Evolutionary conservation across 176 grass and related monocot genomes (phyloP).

Genomic region (Coix lacrymajobi): DNA sequence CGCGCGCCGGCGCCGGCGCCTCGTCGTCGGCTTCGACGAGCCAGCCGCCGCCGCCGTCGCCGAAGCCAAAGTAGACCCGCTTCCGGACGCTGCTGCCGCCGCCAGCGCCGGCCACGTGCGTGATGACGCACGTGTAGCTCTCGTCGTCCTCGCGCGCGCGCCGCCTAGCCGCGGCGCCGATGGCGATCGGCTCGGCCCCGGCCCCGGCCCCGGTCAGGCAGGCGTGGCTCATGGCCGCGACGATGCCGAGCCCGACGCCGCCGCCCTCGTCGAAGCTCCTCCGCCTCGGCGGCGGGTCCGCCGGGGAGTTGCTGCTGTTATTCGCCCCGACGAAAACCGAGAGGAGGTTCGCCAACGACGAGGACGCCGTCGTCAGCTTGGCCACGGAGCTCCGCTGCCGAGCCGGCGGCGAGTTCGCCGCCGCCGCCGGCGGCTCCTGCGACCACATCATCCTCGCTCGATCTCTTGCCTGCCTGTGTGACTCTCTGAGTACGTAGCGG

Average conservation of each 20-base stretch:
- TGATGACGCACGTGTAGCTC: conserved; percentile 73
- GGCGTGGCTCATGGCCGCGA: conserved; percentile 36
- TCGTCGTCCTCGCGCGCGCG: conserved; percentile 32
- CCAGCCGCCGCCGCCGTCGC: not conserved
- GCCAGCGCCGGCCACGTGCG: conserved; percentile 28
- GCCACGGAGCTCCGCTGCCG: not conserved
- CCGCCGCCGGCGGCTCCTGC: not conserved
- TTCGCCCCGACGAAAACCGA: conserved; percentile 27
- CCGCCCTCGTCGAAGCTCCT: conserved; percentile 41
- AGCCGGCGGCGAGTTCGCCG: not conserved
- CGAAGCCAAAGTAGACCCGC: conserved; percentile 47
- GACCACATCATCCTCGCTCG: conserved; percentile 4
- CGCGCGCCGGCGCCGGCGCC: conserved; percentile 18
- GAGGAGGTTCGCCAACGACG: conserved; percentile 39
- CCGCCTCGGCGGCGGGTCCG: conserved; percentile 5
- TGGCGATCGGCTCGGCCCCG: conserved; percentile 39
- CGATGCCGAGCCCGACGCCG: conserved; percentile 45
- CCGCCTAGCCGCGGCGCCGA: conserved; percentile 12
- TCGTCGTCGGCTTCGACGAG: conserved; percentile 4
- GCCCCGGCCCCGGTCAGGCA: conserved; percentile 14
- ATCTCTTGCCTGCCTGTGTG: not conserved
- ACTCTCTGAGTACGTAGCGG: not conserved
- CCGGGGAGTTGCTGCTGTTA: not conserved
- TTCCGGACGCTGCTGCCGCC: conserved; percentile 33
- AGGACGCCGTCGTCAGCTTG: conserved; percentile 23